A percentile compares a stretch with the other conserved stretches of the same genome.
phyloP scores from a whole-genome alignment of 441 rosid species.

The Brassica balearica region DNA sequence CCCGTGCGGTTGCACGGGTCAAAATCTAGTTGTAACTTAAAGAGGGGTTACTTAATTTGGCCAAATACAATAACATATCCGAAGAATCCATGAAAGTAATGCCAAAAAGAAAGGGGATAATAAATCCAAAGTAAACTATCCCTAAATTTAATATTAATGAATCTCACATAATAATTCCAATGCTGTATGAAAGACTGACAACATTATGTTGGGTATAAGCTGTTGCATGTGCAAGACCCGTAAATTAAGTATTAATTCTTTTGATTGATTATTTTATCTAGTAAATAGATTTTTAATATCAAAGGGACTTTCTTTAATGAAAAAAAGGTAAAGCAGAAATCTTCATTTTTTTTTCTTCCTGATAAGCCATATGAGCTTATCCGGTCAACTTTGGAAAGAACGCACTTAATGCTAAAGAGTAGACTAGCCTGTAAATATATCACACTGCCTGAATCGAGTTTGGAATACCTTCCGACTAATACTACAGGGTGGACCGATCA shows the following conservation, averaged over 20 bases:
- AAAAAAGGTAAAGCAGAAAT: no score
- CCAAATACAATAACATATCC: constrained; percentile 22
- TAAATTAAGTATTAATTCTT: constrained; percentile 6
- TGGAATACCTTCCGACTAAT: no score
- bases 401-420: no score
- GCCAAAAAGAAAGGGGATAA: constrained; percentile 11
- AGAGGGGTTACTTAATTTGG: constrained; percentile 24
- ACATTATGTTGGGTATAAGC: constrained; percentile 21
- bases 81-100: constrained; percentile 16
- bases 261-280: neutral
- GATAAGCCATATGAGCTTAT: no score
- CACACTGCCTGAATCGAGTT: no score
- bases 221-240: constrained; percentile 38
- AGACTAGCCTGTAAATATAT: no score
- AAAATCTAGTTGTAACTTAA: constrained; percentile 15
- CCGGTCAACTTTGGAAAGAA: no score
- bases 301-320: neutral
- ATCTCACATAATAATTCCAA: constrained; percentile 14
- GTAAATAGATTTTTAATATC: neutral
- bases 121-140: neutral
- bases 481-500: no score
- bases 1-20: no score
- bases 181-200: constrained; percentile 28
- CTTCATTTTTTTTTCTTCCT: no score
- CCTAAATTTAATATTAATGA: constrained; percentile 3